Conservation (phyloP, 2,329 filamentous ascomycete species). For the Hymenoscyphus salicellus region DNA sequence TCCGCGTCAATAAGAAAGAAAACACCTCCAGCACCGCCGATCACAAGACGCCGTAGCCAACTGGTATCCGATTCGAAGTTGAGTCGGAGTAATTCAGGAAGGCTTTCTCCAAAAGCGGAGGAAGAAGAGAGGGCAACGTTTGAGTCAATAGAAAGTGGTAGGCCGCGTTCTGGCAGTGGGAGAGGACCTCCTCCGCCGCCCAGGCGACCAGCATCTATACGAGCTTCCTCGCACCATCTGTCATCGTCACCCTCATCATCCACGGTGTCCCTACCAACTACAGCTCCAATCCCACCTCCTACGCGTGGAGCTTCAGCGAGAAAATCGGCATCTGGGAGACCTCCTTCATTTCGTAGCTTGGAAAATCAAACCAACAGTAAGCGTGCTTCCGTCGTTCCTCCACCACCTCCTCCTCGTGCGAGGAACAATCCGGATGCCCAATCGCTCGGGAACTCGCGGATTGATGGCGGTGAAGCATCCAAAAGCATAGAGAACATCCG, state of each 20-base stretch:
- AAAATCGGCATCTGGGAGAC: slow-evolving; percentile 21
- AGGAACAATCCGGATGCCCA: slow-evolving; percentile 29
- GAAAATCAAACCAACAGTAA: slow-evolving; percentile 28
- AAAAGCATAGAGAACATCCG: slow-evolving; percentile 27
- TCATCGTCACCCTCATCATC: slow-evolving; percentile 31
- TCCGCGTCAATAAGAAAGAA: slow-evolving; percentile 35
- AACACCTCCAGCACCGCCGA: slow-evolving; percentile 42
- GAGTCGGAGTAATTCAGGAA: slow-evolving; percentile 24
- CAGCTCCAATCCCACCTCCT: slow-evolving; percentile 40
- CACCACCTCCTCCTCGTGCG: slow-evolving; percentile 42
- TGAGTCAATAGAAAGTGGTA: slow-evolving; percentile 13
- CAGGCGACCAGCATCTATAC: slow-evolving; percentile 29
- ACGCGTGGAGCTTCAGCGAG: slow-evolving; percentile 26
- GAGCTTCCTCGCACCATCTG: slow-evolving; percentile 25
- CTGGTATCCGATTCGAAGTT: slow-evolving; percentile 30
- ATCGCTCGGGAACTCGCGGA: slow-evolving; percentile 23
- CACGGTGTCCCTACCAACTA: slow-evolving; percentile 36
- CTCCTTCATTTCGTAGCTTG: slow-evolving; percentile 29
- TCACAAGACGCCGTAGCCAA: slow-evolving; percentile 37
- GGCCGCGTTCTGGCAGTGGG: slow-evolving; percentile 21
- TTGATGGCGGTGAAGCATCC: slow-evolving; percentile 28
- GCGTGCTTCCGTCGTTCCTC: slow-evolving; percentile 29
- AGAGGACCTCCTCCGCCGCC: slow-evolving; percentile 37
- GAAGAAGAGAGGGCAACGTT: slow-evolving; percentile 26
- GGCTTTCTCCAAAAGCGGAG: slow-evolving; percentile 31